Base-by-base conservation (phyloP, 805 yeast genomes). In the Cyberlindnera maritima region DNA sequence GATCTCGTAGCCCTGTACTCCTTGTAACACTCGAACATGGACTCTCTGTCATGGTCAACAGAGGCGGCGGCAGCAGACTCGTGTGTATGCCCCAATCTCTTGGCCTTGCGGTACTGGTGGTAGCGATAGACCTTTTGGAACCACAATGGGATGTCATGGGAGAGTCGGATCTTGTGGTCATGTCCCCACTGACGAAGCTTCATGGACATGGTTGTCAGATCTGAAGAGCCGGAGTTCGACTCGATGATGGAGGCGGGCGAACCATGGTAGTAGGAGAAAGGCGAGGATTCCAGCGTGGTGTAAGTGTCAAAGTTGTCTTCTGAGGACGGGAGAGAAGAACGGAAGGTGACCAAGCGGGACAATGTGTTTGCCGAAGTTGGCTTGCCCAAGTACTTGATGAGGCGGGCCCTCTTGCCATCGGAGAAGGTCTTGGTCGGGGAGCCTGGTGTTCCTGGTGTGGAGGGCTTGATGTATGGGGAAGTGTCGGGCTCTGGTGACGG, bases 1-100 rank as follows among this genome's bases (percentile, higher is more conserved):
- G 31, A 4, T 28, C 11, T 28, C 5, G n/a, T 14, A 6, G 18
- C 35, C 19, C 10, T 33, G 39, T 34, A 41, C 9, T 23, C 39
- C 34, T 14, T 34, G 34, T 41, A 41, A 17, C 25, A 41, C 34
- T 41, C 44, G 14, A 34, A 17, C 44, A 41, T 34, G 13, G 26
- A 19, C 7, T 35, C 26, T 28, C 31, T 6, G 31, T 28, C 31
- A 28, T 6, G 5, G 5, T 28, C 31, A 28, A 14, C 31, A 13
- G 31, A 28, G 31, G n/a, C 11, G 13, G 31, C 31, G 4, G 31
- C 31, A 7, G n/a, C 31, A 28, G 31, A 28, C 31, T 28, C n/a
- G n/a, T 14, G 5, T 12, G 31, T 28, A 13, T 14, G 31, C 11
- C n/a, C 31, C 13, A 7, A 11, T 25, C 18, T 26, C 29, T 28